Percentiles rank a stretch among this genome's conserved stretches.
phyloP scores from a whole-genome alignment of 2,329 filamentous ascomycete genomes.

The Ophiocordyceps polyrhachis-furcata region DNA sequence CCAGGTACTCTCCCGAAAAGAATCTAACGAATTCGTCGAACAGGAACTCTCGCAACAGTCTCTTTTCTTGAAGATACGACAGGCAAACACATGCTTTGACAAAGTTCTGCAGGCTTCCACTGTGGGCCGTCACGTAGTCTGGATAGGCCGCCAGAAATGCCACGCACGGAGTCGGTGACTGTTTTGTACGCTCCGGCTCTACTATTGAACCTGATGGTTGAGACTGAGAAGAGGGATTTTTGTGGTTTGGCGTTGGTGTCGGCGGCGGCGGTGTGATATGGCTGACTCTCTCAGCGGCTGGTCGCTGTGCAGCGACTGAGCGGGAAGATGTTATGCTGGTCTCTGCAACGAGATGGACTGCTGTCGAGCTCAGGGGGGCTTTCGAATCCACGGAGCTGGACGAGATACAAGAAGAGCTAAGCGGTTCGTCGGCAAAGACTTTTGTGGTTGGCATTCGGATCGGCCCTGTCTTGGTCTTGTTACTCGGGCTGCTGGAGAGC shows the following conservation, averaged over 20 bases:
- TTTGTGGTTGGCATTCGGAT: slow-evolving; percentile 8
- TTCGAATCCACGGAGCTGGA: slow-evolving; percentile 14
- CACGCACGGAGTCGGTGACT: slow-evolving; percentile 12
- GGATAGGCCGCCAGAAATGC: slow-evolving; percentile 25
- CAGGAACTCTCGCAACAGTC: slow-evolving; percentile 20
- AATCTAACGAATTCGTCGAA: slow-evolving; percentile 34
- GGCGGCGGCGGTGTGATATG: neutral
- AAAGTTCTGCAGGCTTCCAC: slow-evolving; percentile 21
- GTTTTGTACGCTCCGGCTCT: neutral
- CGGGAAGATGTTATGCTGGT: neutral
- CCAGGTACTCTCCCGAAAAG: slow-evolving; percentile 22
- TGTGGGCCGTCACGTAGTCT: slow-evolving; percentile 19
- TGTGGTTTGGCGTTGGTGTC: neutral
- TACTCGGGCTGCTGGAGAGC: slow-evolving; percentile 4
- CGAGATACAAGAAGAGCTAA: slow-evolving; percentile 9
- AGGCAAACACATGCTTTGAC: slow-evolving; percentile 25
- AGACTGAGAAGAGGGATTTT: neutral
- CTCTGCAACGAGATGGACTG: neutral
- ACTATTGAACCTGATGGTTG: slow-evolving; percentile 1
- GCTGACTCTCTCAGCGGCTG: neutral
- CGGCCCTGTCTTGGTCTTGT: slow-evolving; percentile 4
- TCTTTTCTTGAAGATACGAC: slow-evolving; percentile 15
- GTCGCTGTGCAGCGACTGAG: neutral
- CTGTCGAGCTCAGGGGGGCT: slow-evolving; percentile 1
- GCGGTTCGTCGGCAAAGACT: slow-evolving; percentile 4